Conservation (phyloP, 495 filamentous ascomycete species). For the Xylaria bambusicola region DNA sequence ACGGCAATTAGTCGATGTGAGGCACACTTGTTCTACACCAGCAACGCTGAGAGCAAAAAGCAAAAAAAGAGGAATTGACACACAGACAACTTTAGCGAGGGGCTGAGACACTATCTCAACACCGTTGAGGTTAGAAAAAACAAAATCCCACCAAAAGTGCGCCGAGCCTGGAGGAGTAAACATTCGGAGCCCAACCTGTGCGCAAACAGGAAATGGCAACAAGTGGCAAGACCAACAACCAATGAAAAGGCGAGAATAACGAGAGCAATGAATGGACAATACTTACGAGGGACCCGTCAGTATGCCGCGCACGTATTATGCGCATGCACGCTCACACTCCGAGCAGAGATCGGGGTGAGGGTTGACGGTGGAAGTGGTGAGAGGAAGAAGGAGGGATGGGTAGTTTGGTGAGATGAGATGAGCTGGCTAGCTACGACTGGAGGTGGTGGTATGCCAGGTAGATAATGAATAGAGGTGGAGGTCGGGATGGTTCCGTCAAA, state of each 20-base stretch:
- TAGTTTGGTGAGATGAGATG: conserved; percentile 8
- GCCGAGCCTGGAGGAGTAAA: conserved; percentile 12
- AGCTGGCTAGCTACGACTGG: conserved; percentile 11
- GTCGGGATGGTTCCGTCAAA: conserved; percentile 1
- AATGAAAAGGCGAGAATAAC: not conserved
- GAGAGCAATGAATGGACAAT: not conserved
- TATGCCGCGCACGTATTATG: conserved; percentile 12
- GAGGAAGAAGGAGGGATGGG: conserved; percentile 6
- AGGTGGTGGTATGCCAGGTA: conserved; percentile 10
- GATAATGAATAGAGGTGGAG: not conserved
- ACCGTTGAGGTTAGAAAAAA: not conserved
- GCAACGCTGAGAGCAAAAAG: not conserved
- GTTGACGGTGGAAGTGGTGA: conserved; percentile 10
- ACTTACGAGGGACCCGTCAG: conserved; percentile 15
- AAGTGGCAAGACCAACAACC: not conserved
- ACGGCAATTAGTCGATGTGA: not conserved
- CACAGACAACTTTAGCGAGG: not conserved
- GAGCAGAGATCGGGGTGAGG: not conserved
- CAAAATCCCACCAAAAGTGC: not conserved
- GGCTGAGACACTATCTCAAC: conserved; percentile 8
- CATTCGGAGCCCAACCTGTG: conserved; percentile 13
- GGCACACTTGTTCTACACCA: not conserved
- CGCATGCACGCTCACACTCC: conserved; percentile 11
- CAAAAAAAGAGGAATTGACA: not conserved
- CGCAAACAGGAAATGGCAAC: conserved; percentile 5